A percentile compares a stretch with the other conserved stretches of the same genome.
Evolutionary conservation across 2,329 filamentous ascomycete genomes (phyloP).

Genomic region (Thielaviopsis populi): DNA sequence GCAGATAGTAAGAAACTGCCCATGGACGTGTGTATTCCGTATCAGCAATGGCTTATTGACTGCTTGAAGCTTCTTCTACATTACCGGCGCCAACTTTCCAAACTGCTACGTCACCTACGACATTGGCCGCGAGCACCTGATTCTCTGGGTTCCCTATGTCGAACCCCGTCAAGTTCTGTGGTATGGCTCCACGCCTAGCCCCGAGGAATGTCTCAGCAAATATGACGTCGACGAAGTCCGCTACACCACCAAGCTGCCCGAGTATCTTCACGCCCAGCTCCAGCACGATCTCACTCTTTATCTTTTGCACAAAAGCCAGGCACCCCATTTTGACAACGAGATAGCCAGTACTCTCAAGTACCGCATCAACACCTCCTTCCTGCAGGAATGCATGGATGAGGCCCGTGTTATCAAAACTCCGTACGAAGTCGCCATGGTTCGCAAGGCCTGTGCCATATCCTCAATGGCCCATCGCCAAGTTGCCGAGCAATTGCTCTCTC

Average conservation of each 20-base stretch:
- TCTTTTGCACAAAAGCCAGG: slow-evolving; percentile 35
- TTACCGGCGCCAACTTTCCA: slow-evolving; percentile 39
- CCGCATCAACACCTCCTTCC: slow-evolving; percentile 33
- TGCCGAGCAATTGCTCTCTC: slow-evolving; percentile 44
- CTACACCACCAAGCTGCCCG: slow-evolving; percentile 39
- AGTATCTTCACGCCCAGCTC: slow-evolving; percentile 29
- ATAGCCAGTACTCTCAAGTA: slow-evolving; percentile 23
- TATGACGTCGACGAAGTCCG: slow-evolving; percentile 60
- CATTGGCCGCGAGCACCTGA: slow-evolving; percentile 44
- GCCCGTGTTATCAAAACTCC: slow-evolving; percentile 69
- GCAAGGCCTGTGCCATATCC: slow-evolving; percentile 66
- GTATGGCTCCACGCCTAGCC: slow-evolving; percentile 45
- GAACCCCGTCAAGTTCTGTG: slow-evolving; percentile 47
- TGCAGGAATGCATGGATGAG: slow-evolving; percentile 62
- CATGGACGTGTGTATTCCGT: background rate
- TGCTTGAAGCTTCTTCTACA: slow-evolving; percentile 40
- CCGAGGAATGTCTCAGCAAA: slow-evolving; percentile 43
- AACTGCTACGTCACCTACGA: slow-evolving; percentile 44
- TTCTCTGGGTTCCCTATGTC: slow-evolving; percentile 58
- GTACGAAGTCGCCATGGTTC: slow-evolving; percentile 74
- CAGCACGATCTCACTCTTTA: slow-evolving; percentile 23
- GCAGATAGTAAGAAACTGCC: slow-evolving; percentile 37
- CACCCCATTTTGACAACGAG: slow-evolving; percentile 26
- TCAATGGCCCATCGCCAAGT: slow-evolving; percentile 62
- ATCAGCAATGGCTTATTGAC: slow-evolving; percentile 11